Evolutionary conservation across 2,329 filamentous ascomycete genomes (phyloP).

Genomic region (Fusarium sp.): DNA sequence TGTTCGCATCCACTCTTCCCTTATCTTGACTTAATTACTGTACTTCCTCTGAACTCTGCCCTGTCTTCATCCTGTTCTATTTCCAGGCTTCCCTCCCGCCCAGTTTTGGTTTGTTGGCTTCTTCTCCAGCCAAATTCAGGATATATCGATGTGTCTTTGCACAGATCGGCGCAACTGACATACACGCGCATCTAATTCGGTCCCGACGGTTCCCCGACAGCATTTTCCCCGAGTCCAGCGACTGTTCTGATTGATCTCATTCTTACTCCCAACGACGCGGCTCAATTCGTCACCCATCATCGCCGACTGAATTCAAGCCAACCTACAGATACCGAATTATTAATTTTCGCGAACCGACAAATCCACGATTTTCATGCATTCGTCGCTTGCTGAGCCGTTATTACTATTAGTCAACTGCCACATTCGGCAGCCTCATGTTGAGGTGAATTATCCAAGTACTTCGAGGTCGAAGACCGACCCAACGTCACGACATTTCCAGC

Average conservation of each 20-base stretch:
- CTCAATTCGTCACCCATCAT: not conserved
- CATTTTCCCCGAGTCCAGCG: slow-evolving; percentile 6
- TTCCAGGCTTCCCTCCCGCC: slow-evolving; percentile 11
- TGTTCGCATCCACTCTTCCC: slow-evolving; percentile 41
- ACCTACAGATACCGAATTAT: not conserved
- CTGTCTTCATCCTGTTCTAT: slow-evolving; percentile 24
- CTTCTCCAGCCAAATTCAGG: slow-evolving; percentile 11
- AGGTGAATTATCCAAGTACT: slow-evolving; percentile 30
- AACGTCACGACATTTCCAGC: slow-evolving; percentile 19
- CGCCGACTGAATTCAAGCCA: not conserved
- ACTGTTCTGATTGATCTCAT: slow-evolving; percentile 2
- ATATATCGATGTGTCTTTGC: not conserved
- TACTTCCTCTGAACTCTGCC: slow-evolving; percentile 29
- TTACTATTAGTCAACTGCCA: slow-evolving; percentile 34
- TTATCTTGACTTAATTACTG: slow-evolving; percentile 31
- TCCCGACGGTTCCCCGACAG: slow-evolving; percentile 8
- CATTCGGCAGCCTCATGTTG: slow-evolving; percentile 39
- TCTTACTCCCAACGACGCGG: not conserved
- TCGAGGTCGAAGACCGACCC: slow-evolving; percentile 13
- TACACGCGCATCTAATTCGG: slow-evolving; percentile 1
- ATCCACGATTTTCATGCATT: slow-evolving; percentile 44
- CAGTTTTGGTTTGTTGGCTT: slow-evolving; percentile 5
- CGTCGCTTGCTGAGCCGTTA: slow-evolving; percentile 26
- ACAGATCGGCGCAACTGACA: slow-evolving; percentile 1
- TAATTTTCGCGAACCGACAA: not conserved